These are phyloP conservation scores for Hortiboletus campestris DNA, from an alignment of 768 basidiomycete genomes.

Conservation along the genomic window DNA sequence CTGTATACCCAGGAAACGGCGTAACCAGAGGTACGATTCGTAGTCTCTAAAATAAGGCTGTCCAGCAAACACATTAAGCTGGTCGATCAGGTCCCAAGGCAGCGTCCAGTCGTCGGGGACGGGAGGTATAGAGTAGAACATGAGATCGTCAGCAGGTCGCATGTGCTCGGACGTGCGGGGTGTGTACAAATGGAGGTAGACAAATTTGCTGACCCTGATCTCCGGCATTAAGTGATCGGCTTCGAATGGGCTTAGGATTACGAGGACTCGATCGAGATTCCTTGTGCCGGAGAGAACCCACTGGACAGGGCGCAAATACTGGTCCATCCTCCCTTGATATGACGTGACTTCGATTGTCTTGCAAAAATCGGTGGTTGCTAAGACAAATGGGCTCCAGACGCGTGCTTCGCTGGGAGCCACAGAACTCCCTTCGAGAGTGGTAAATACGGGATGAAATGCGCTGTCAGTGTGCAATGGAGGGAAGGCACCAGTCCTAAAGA, in stretches of 20 bases:
- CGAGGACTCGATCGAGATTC: background rate
- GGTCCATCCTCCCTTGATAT: background rate
- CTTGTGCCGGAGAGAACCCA: background rate
- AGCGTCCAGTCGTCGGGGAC: no score
- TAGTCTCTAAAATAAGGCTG: no score
- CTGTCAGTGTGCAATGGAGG: conserved; percentile 6
- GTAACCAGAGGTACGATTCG: no score
- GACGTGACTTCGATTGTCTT: background rate
- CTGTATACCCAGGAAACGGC: no score
- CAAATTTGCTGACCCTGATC: background rate
- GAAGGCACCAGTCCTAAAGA: background rate
- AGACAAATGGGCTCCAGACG: background rate
- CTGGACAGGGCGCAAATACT: background rate
- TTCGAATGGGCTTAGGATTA: background rate
- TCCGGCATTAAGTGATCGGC: background rate
- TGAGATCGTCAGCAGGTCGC: background rate
- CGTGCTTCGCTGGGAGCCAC: background rate
- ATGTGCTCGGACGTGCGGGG: background rate
- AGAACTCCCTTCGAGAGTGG: background rate
- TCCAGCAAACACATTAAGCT: no score
- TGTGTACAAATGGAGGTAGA: background rate
- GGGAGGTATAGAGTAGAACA: background rate
- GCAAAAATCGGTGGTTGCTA: background rate
- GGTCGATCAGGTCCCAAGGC: no score
- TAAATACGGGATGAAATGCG: background rate